These are phyloP conservation scores for Globisporangium barbulae DNA, from an alignment of 352 stramenopile genomes.

Conservation along the genomic window DNA sequence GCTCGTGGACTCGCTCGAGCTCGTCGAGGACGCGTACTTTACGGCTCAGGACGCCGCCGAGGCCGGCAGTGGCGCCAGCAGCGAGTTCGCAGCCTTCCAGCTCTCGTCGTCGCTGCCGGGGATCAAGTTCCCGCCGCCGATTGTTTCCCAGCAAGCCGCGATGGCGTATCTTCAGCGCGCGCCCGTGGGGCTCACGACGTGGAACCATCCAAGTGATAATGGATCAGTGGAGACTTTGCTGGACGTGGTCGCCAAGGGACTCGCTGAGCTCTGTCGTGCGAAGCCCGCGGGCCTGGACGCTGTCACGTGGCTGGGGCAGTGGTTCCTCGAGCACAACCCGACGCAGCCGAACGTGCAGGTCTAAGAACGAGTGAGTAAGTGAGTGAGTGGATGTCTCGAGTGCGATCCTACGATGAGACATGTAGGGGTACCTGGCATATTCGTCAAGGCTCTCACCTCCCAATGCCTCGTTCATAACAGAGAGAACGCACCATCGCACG, in stretches of 20 bases:
- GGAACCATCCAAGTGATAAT: slow-evolving; percentile 25
- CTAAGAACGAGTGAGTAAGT: slow-evolving; percentile 12
- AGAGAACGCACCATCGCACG: too few relatives aligned
- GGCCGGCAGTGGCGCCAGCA: slow-evolving; percentile 17
- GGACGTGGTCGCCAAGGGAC: slow-evolving; percentile 66
- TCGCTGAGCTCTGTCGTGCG: slow-evolving; percentile 77
- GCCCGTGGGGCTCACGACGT: slow-evolving; percentile 43
- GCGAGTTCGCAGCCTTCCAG: slow-evolving; percentile 49
- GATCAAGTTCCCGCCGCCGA: slow-evolving; percentile 46
- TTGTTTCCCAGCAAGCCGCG: slow-evolving; percentile 58
- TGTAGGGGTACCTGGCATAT: too few relatives aligned
- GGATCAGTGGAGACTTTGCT: slow-evolving; percentile 31
- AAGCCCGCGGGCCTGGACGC: slow-evolving; percentile 75
- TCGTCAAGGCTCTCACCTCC: too few relatives aligned
- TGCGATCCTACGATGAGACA: not conserved
- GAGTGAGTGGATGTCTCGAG: too few relatives aligned
- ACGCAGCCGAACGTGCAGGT: slow-evolving; percentile 72
- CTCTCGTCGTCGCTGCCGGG: slow-evolving; percentile 60
- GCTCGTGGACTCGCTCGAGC: slow-evolving; percentile 62
- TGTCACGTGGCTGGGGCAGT: slow-evolving; percentile 80
- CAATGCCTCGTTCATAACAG: too few relatives aligned
- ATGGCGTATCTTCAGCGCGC: slow-evolving; percentile 58
- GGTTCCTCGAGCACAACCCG: slow-evolving; percentile 85
- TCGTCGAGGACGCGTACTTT: slow-evolving; percentile 67
- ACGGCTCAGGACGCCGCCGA: slow-evolving; percentile 38